Evolutionary conservation across 2,329 filamentous ascomycete genomes (phyloP), one percentile per base, ranked within the genome.

Genomic region (Fusarium caatingaense): DNA sequence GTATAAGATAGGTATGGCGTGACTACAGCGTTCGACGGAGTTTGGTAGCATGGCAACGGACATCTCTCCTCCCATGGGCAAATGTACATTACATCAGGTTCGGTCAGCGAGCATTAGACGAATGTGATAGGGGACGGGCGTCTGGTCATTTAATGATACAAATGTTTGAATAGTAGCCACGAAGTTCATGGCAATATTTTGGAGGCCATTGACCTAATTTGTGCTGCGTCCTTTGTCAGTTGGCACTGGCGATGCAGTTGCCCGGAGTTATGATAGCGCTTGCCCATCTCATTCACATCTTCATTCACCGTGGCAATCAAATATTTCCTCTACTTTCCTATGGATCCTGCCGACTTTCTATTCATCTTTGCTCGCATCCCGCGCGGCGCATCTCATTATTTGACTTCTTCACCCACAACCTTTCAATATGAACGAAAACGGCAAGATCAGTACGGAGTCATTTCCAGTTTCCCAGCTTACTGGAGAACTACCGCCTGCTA

Each of bases 51-150:
- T 83, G 80, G 79, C 79, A 80, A 83, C 80, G 80, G 81, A 84
- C 80, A 84, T 86, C 83, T 84, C 85, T 85, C 82, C 84, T 85
- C 84, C 79, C 78, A 80, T 82, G 79, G 81, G 78, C 77, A 73
- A 80, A 76, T 86, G 83, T 86, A 86, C 80, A 84, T 80, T 85
- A 85, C 55, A 80, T 77, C 76, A 74, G 79, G 78, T 74, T 74
- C 66, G 78, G 77, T 76, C 77, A 79, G 79, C 79, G 79, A 81
- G 80, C 80, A 83, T 82, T 84, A 84, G 82, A 84, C 81, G 78
- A 79, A 75, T 56, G 48, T 61, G 63, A 69, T 75, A 74, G 60
- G 66, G 78, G 72, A 72, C 69, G 67, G 78, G 78, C 77, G 77
- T 78, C 75, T 74, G 78, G 76, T 77, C 66, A 64, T 73, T 68